Evolutionary conservation across 2,329 filamentous ascomycete species (phyloP), one percentile per base, ranked within the genome.

Genomic region (Huntiella moniliformis): DNA sequence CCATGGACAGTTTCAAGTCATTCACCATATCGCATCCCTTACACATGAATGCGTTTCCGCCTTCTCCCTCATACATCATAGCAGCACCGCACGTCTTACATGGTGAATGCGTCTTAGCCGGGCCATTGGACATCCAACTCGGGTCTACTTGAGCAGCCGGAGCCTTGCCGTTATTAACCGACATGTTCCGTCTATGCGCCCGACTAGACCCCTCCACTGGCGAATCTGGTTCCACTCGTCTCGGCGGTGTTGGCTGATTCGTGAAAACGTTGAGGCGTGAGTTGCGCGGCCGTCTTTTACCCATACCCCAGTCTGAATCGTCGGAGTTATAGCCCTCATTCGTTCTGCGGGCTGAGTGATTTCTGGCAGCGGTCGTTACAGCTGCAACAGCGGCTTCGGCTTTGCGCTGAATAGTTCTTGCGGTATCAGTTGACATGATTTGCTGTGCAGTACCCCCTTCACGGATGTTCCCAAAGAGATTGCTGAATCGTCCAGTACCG

Each of bases 351-450:
- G 16, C 5, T 15, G 35, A n/a, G 17, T 42, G 28, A 12, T 39
- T 22, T 33, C 43, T 45, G 15, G 43, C 43, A 5, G 43, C 43
- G 34, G 28, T 33, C 12, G 37, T 22, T 11, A 42, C 46, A 10
- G 42, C 46, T 34, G 38, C 38, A 40, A 48, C 46, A 12, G 46
- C 46, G 28, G 46, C 42, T 15, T 42, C 46, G 13, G 46, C 46
- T 34, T 38, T 45, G 13, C 18, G 17, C 34, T 45, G 43, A 4
- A 45, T n/a, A 11, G 35, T 32, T 11, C 38, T 15, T n/a, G 35
- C 35, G 10, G 43, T 45, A 13, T 38, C 35, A 6, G 12, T 15
- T 15, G 43, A 45, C n/a, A 38, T 16, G 5, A 45, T 13, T 4
- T 15, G 16, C n/a, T 41, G 39, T 18, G 16, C 13, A 12, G 35